phyloP scores from a whole-genome alignment of 495 filamentous ascomycete genomes.

The Trichoderma parareesei region DNA sequence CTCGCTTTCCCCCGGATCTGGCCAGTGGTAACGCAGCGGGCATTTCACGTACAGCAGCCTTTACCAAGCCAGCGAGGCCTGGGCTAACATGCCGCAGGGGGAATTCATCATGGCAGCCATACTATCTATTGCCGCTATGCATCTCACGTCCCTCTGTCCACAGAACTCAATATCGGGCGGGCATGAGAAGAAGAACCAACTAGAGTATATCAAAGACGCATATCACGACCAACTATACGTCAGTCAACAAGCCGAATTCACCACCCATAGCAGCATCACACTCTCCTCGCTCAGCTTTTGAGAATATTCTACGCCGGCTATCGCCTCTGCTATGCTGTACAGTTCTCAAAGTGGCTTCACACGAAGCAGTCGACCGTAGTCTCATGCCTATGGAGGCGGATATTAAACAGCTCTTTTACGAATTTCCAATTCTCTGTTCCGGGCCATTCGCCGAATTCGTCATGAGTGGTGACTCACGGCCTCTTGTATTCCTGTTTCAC shows the following conservation, averaged over 20 bases:
- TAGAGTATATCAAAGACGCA: background rate
- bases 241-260: background rate
- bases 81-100: background rate
- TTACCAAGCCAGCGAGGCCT: background rate
- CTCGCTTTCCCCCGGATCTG: slow-evolving; percentile 16
- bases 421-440: background rate
- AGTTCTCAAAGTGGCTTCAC: background rate
- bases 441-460: background rate
- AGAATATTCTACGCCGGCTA: background rate
- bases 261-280: background rate
- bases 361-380: background rate
- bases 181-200: background rate
- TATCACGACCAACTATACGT: background rate
- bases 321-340: background rate
- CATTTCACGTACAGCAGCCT: slow-evolving; percentile 12
- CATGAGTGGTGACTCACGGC: background rate
- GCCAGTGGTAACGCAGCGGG: slow-evolving; percentile 13
- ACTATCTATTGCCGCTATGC: slow-evolving; percentile 13
- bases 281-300: background rate
- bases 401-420: background rate
- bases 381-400: background rate
- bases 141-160: slow-evolving; percentile 12
- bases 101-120: slow-evolving; percentile 13
- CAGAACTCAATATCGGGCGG: background rate
- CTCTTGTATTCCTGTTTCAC: background rate